Evolutionary conservation across 257 asterid species (phyloP).

Genomic region (Lavandula angustifolia): DNA sequence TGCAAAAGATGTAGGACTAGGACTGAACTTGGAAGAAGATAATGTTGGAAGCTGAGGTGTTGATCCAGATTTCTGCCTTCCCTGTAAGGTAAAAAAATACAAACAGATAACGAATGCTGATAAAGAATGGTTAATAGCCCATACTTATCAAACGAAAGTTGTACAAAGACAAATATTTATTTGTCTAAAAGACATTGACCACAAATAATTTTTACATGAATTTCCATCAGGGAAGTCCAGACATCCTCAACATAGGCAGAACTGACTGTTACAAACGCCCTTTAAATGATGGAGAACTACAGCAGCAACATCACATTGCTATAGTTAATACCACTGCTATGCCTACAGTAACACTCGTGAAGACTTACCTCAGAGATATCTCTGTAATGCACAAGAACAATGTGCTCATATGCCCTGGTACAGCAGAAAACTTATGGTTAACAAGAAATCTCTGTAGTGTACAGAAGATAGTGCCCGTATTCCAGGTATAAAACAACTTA

Average conservation of each 20-base stretch:
- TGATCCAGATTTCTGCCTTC: slow-evolving; percentile 51
- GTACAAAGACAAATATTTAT: not conserved
- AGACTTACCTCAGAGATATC: slow-evolving; percentile 72
- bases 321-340: slow-evolving; percentile 3
- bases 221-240: slow-evolving; percentile 12
- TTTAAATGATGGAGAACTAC: slow-evolving; percentile 21
- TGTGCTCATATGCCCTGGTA: slow-evolving; percentile 79
- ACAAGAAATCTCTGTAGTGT: no score
- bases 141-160: slow-evolving; percentile 20
- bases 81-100: slow-evolving; percentile 39
- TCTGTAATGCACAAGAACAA: slow-evolving; percentile 96
- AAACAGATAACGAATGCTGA: slow-evolving; percentile 13
- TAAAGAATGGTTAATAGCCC: slow-evolving; percentile 18
- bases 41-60: slow-evolving; percentile 50
- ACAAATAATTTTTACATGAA: not conserved
- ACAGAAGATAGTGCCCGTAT: no score
- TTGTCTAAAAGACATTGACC: slow-evolving; percentile 2
- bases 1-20: slow-evolving; percentile 51
- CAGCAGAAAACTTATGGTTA: slow-evolving; percentile 4
- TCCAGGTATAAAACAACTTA: no score
- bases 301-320: slow-evolving; percentile 11
- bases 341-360: slow-evolving; percentile 6
- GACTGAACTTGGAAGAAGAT: slow-evolving; percentile 54
- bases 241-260: slow-evolving; percentile 24
- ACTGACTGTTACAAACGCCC: slow-evolving; percentile 16